Evolutionary conservation across 208 protist species (phyloP).

Genomic region (Acanthamoeba triangularis): DNA sequence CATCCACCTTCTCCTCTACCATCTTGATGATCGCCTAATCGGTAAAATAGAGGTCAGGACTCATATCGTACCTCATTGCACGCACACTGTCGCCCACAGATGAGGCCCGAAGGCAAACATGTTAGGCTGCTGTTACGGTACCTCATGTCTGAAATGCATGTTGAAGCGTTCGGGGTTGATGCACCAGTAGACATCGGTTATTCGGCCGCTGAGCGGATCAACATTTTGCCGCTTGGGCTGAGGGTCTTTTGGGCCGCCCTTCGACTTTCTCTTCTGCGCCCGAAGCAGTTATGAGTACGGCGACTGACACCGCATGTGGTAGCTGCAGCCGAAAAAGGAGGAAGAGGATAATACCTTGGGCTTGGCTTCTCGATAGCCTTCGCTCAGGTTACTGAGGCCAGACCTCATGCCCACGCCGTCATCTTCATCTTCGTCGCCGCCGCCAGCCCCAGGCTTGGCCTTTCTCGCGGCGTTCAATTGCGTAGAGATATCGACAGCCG

Average conservation of each 20-base stretch:
- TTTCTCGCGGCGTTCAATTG: background rate
- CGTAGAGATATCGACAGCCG: background rate
- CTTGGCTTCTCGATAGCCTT: conserved; percentile 52
- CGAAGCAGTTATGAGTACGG: background rate
- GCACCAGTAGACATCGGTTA: conserved; percentile 62
- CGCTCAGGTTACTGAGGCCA: conserved; percentile 50
- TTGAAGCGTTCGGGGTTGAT: conserved; percentile 63
- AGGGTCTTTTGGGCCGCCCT: background rate
- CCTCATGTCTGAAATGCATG: conserved; percentile 51
- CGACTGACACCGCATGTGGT: too few species aligned
- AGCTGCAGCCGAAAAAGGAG: background rate
- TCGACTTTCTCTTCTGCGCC: conserved; percentile 34
- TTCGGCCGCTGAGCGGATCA: background rate
- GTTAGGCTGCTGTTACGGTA: background rate
- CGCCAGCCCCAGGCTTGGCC: conserved; percentile 2
- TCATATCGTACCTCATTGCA: background rate
- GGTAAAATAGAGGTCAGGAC: background rate
- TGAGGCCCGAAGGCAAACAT: too few species aligned
- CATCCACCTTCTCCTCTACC: conserved; percentile 56
- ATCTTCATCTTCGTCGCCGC: background rate
- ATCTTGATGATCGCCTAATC: background rate
- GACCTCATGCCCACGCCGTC: background rate
- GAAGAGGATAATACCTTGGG: background rate
- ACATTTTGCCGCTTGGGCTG: conserved; percentile 1
- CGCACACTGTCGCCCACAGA: too few species aligned